These are phyloP conservation scores for Fusarium sp. DNA, from an alignment of 2,329 filamentous ascomycete genomes.

Conservation along the genomic window DNA sequence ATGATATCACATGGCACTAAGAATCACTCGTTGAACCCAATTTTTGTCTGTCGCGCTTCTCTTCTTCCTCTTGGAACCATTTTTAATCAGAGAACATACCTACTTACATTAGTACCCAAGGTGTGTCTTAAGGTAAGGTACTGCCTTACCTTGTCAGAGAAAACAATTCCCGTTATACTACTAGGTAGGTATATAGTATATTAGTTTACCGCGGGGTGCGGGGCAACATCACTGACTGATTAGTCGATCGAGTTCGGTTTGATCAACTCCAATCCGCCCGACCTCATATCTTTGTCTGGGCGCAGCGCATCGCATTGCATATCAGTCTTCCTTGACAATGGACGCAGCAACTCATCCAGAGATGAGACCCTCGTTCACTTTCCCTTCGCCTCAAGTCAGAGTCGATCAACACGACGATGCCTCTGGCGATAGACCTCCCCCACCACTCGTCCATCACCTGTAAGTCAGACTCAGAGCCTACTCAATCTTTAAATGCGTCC, in stretches of 20 bases:
- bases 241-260: not conserved
- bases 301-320: not conserved
- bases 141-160: not conserved
- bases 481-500: not conserved
- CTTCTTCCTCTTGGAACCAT: not conserved
- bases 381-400: constrained; percentile 45
- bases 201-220: constrained; percentile 23
- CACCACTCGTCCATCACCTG: constrained; percentile 51
- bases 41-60: not conserved
- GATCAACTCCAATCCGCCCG: not conserved
- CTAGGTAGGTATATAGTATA: not conserved
- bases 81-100: not conserved
- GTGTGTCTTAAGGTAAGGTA: not conserved
- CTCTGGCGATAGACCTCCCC: constrained; percentile 40
- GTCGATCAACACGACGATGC: constrained; percentile 44
- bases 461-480: constrained; percentile 49
- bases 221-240: constrained; percentile 26
- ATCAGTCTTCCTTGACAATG: constrained; percentile 28
- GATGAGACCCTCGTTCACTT: constrained; percentile 35
- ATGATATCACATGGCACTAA: constrained; percentile 5
- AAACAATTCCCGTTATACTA: not conserved
- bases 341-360: constrained; percentile 30
- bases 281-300: not conserved
- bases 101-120: not conserved
- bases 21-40: not conserved